These are phyloP conservation scores for Craterostigma plantagineum DNA, from an alignment of 257 asterid genomes.

Conservation along the genomic window DNA sequence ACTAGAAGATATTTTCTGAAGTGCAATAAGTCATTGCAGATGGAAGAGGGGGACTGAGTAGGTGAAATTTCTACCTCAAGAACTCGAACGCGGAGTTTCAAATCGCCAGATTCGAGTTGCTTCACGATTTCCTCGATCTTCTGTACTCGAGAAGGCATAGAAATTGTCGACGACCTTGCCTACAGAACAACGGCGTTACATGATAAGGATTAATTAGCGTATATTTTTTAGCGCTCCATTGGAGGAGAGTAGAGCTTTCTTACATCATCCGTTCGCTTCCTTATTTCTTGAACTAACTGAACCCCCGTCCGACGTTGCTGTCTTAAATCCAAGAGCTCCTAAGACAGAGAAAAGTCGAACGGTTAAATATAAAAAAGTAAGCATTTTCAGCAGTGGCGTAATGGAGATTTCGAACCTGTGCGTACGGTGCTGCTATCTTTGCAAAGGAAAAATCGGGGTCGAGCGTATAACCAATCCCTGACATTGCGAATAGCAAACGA, in stretches of 20 bases:
- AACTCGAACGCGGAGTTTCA: slow-evolving; percentile 90
- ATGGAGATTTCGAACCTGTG: slow-evolving; percentile 77
- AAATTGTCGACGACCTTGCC: slow-evolving; percentile 68
- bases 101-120: slow-evolving; percentile 82
- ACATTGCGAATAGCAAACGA: neutral
- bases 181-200: slow-evolving; percentile 11
- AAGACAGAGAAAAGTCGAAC: slow-evolving; percentile 8
- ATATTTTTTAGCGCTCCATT: too few species aligned
- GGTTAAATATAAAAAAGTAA: neutral
- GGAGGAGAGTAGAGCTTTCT: neutral
- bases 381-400: neutral
- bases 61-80: slow-evolving; percentile 44
- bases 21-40: neutral
- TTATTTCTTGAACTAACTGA: slow-evolving; percentile 55
- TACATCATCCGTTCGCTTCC: slow-evolving; percentile 88
- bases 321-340: slow-evolving; percentile 75
- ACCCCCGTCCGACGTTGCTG: slow-evolving; percentile 50
- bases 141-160: slow-evolving; percentile 88
- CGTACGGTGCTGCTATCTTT: slow-evolving; percentile 92
- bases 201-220: too few species aligned
- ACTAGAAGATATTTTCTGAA: too few species aligned
- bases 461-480: slow-evolving; percentile 78
- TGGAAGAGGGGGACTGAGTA: too few species aligned
- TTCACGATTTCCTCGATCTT: slow-evolving; percentile 71
- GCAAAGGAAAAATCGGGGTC: slow-evolving; percentile 82